Evolutionary conservation across 768 basidiomycete species (phyloP).

Genomic region (Boletellus sp.): DNA sequence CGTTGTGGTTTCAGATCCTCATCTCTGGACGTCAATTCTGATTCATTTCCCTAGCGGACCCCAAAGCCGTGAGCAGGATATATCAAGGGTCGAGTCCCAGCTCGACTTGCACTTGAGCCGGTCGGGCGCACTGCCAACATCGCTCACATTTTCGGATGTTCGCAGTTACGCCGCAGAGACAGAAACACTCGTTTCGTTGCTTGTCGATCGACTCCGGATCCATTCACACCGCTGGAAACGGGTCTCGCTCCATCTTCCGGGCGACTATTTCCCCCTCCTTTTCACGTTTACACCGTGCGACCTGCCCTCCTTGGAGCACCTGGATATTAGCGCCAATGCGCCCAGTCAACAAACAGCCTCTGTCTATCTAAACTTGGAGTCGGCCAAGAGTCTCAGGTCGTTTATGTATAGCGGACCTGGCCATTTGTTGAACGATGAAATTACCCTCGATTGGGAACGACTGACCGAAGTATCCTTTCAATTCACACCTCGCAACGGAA

Average conservation of each 20-base stretch:
- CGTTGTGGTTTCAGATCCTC: no score
- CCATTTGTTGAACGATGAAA: not conserved
- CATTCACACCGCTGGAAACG: conserved; percentile 15
- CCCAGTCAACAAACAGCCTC: no score
- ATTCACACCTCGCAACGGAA: conserved; percentile 3
- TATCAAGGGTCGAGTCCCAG: not conserved
- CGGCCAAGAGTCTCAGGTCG: conserved; percentile 9
- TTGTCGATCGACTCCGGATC: conserved; percentile 7
- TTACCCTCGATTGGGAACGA: conserved; percentile 12
- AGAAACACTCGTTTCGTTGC: not conserved
- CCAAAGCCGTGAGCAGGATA: not conserved
- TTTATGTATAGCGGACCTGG: conserved; percentile 8
- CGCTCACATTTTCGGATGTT: conserved; percentile 13
- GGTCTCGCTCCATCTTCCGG: conserved; percentile 5
- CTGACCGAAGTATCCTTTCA: conserved; percentile 13
- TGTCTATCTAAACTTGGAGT: conserved; percentile 1
- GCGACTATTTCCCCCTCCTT: conserved; percentile 5
- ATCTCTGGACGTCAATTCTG: not conserved
- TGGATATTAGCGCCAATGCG: not conserved
- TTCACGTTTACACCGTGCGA: conserved; percentile 9
- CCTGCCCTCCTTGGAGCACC: conserved; percentile 8
- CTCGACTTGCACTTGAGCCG: conserved; percentile 9
- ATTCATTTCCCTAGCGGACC: conserved; percentile 14
- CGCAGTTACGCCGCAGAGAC: conserved; percentile 2
- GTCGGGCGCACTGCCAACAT: conserved; percentile 10